Evolutionary conservation across 192 early-diverging fungal genomes (phyloP).

Genomic region (Spinellus fusiger): DNA sequence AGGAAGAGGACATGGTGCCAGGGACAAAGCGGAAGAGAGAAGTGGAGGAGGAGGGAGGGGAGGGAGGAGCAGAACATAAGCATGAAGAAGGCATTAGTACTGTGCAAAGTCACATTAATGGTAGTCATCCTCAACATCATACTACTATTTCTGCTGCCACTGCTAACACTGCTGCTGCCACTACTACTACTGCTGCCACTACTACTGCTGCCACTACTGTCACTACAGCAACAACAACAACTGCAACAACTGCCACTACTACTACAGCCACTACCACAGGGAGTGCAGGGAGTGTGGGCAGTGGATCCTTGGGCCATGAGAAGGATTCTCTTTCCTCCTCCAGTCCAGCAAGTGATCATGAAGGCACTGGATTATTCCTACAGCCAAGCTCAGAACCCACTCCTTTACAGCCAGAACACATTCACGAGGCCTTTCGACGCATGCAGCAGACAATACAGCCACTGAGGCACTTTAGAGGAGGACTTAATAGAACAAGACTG

Average conservation of each 20-base stretch:
- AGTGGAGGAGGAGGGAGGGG: constrained; percentile 4
- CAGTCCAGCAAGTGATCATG: constrained; percentile 23
- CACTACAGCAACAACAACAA: not conserved
- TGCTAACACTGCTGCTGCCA: not conserved
- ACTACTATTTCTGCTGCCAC: not conserved
- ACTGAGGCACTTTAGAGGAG: constrained; percentile 72
- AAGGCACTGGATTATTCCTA: constrained; percentile 64
- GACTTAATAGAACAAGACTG: constrained; percentile 63
- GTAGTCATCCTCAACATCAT: not conserved
- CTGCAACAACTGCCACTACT: not conserved
- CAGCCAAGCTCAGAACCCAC: constrained; percentile 72
- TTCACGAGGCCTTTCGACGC: constrained; percentile 90
- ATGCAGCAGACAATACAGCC: constrained; percentile 72
- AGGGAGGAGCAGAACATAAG: not conserved
- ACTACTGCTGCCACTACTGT: not conserved
- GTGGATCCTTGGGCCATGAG: not conserved
- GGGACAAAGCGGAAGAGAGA: constrained; percentile 1
- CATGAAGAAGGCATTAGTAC: not conserved
- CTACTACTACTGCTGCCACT: not conserved
- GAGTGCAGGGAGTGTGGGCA: not conserved
- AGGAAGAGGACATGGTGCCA: constrained; percentile 6
- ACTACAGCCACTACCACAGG: not conserved
- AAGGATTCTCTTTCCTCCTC: not conserved
- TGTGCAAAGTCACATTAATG: not conserved
- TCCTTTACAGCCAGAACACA: constrained; percentile 78